Evolutionary conservation across 331 rosid genomes (phyloP).

Genomic region (Quercus lobata): DNA sequence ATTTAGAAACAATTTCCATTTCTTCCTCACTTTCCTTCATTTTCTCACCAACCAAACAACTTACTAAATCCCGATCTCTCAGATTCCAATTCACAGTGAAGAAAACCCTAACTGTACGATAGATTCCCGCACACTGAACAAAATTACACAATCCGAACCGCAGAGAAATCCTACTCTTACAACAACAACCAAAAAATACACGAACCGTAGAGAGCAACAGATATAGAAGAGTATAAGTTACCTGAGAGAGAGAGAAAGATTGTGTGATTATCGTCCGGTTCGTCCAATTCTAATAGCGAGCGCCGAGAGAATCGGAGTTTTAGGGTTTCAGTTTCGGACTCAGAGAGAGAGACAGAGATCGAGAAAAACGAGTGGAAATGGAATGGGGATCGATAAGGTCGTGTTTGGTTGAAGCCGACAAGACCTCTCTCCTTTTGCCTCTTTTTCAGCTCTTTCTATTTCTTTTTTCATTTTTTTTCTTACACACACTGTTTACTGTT

Average conservation of each 20-base stretch:
- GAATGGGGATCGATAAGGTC: slow-evolving; percentile 52
- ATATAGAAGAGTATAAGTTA: neutral
- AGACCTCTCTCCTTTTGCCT: slow-evolving; percentile 36
- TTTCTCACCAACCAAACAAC: slow-evolving; percentile 13
- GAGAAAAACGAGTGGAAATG: slow-evolving; percentile 23
- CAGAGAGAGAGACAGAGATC: slow-evolving; percentile 18
- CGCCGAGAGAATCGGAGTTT: too few relatives aligned
- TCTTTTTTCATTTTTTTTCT: neutral
- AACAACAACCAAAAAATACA: neutral
- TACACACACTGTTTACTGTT: neutral
- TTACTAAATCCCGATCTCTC: neutral
- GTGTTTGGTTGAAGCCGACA: slow-evolving; percentile 98
- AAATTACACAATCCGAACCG: neutral
- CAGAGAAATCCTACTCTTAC: neutral
- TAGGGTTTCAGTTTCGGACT: neutral
- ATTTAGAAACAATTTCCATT: neutral
- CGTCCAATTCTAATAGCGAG: neutral
- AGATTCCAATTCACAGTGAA: neutral
- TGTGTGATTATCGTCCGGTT: neutral
- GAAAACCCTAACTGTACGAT: neutral
- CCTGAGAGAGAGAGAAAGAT: neutral
- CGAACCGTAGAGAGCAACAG: neutral
- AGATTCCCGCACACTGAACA: neutral
- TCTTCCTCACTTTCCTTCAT: neutral
- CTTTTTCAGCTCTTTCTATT: slow-evolving; percentile 18